Base-by-base conservation (phyloP, 192 early-diverging fungal genomes). In the Glomus cerebriforme region DNA sequence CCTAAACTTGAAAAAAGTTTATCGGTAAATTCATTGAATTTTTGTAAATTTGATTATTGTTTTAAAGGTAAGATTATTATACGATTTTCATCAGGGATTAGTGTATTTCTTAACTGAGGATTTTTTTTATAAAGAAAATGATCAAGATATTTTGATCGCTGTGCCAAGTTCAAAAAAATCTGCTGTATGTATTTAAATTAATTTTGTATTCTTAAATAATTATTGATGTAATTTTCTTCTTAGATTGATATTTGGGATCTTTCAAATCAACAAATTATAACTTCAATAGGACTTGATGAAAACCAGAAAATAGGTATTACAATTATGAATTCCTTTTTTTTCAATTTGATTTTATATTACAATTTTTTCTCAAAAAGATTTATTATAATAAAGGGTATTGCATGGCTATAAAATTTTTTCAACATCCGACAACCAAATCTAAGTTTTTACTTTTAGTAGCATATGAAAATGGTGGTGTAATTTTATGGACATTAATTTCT, bases 1-100 rank as follows among this genome's bases (percentile, higher is more conserved):
- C n/a, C 64, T 13, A 77, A 35, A 12, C 79, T 77, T 1, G 34
- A 81, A 7, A 76, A 78, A 54, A 79, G 80, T 59, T 47, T 85
- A 3, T 77, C 82, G 2, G 81, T 83, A 43, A 85, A 85, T 68
- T 81, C 84, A 4, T 65, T 83, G 22, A 83, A 80, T 67, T 85
- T 85, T 71, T 85, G 84, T 67, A 81, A 80, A 31, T 79, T 83
- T 81, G 70, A 82, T 13, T 62, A 79, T 29, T 63, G 79, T 17
- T 39, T 64, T 26, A 66, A 82, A 73, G 67, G 63, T 80, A 78
- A 34, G 1, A 47, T 9, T 5, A 35, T 27, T 27, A n/a, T 58
- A 13, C 49, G 43, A 39, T 1, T 1, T 45, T 27, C 29, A 43
- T 10, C 12, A 43, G 39, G n/a, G 12, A 12, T 10, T 43, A 43